Conservation (phyloP, 805 yeast species). For the Metschnikowia bowlesiae region DNA sequence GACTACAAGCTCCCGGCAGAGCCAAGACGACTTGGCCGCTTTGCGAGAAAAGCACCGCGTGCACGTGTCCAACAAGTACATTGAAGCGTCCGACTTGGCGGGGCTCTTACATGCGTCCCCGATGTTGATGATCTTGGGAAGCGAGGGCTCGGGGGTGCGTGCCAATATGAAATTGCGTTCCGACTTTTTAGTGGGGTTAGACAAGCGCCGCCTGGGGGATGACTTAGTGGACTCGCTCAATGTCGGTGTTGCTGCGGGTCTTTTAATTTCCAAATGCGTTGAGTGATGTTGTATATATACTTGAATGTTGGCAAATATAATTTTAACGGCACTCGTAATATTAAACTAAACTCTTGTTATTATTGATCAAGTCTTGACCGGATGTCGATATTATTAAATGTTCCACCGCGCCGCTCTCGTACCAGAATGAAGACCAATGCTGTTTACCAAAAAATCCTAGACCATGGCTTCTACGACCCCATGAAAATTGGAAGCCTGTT, state of each 20-base stretch:
- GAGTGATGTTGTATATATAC: slow-evolving; percentile 1
- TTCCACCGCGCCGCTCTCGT: too few relatives aligned
- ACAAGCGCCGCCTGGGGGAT: slow-evolving; percentile 26
- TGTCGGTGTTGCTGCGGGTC: slow-evolving; percentile 85
- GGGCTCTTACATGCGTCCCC: slow-evolving; percentile 49
- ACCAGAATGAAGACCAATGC: too few relatives aligned
- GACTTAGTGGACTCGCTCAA: slow-evolving; percentile 70
- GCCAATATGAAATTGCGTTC: slow-evolving; percentile 57
- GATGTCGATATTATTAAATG: too few relatives aligned
- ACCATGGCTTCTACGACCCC: too few relatives aligned
- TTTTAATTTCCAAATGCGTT: slow-evolving; percentile 40
- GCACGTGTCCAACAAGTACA: slow-evolving; percentile 28
- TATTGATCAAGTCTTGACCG: too few relatives aligned
- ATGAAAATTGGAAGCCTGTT: too few relatives aligned
- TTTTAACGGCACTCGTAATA: too few relatives aligned
- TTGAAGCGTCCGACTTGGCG: slow-evolving; percentile 42
- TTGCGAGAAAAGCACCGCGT: slow-evolving; percentile 25
- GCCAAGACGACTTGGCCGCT: slow-evolving; percentile 18
- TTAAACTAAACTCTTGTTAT: too few relatives aligned
- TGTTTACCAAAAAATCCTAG: too few relatives aligned
- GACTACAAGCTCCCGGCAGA: slow-evolving; percentile 47
- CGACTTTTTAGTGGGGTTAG: slow-evolving; percentile 46
- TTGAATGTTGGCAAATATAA: too few relatives aligned
- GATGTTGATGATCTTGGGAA: slow-evolving; percentile 69
- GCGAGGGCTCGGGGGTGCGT: slow-evolving; percentile 81